phyloP scores from a whole-genome alignment of 164 flowering plant species.

The Amborella trichopoda region DNA sequence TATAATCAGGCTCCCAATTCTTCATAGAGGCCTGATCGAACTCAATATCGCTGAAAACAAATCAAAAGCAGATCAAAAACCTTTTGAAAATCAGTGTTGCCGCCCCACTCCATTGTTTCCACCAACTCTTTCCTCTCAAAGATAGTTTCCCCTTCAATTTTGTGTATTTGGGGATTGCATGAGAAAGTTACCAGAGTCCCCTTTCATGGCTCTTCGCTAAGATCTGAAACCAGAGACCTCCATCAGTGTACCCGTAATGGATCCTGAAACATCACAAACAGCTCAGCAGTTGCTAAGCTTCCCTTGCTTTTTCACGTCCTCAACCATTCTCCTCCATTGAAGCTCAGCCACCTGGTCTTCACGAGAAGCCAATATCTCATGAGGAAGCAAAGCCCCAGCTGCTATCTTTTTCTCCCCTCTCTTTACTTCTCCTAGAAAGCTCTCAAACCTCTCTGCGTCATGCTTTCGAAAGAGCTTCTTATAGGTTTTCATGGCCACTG shows the following conservation, averaged over 20 bases:
- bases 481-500: slow-evolving; percentile 48
- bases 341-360: slow-evolving; percentile 33
- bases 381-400: slow-evolving; percentile 46
- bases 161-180: slow-evolving; percentile 14
- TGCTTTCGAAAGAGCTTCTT: slow-evolving; percentile 26
- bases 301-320: slow-evolving; percentile 19
- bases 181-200: slow-evolving; percentile 22
- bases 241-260: slow-evolving; percentile 20
- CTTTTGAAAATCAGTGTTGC: slow-evolving; percentile 21
- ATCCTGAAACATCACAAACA: slow-evolving; percentile 23
- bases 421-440: slow-evolving; percentile 22
- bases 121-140: slow-evolving; percentile 8
- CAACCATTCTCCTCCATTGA: slow-evolving; percentile 42
- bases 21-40: slow-evolving; percentile 32
- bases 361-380: slow-evolving; percentile 20
- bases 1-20: slow-evolving; percentile 41
- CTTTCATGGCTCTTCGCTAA: slow-evolving; percentile 26
- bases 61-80: slow-evolving; percentile 21
- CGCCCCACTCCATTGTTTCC: slow-evolving; percentile 20
- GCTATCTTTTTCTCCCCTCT: slow-evolving; percentile 34
- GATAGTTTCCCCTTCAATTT: slow-evolving; percentile 12
- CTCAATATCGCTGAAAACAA: slow-evolving; percentile 65
- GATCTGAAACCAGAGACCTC: slow-evolving; percentile 17
- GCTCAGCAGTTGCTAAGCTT: slow-evolving; percentile 19
- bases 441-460: slow-evolving; percentile 23